A percentile compares a stretch with the other conserved stretches of the same genome.
Evolutionary conservation across 192 early-diverging fungal species (phyloP).

Genomic region (Rhizophagus prolifer): DNA sequence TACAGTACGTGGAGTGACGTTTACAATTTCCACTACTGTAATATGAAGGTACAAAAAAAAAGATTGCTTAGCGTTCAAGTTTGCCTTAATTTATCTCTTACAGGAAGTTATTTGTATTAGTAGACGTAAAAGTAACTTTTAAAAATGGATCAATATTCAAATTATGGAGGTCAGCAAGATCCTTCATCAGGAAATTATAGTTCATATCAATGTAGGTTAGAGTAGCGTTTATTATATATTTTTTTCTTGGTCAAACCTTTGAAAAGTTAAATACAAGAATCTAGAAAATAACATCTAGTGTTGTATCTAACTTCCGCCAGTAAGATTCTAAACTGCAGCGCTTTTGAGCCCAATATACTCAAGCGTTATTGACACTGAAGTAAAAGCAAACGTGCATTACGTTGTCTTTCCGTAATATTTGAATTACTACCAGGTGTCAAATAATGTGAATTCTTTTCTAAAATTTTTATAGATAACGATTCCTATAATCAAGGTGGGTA

Average conservation of each 20-base stretch:
- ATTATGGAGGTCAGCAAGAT: conserved; percentile 23
- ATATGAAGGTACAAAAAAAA: too few species aligned
- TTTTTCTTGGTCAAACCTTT: background rate
- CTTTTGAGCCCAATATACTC: background rate
- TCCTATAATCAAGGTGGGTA: conserved; percentile 31
- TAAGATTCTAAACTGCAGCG: background rate
- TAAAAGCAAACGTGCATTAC: background rate
- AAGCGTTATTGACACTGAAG: background rate
- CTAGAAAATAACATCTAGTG: background rate
- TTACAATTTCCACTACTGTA: too few species aligned
- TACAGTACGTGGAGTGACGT: too few species aligned
- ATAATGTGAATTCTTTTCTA: background rate
- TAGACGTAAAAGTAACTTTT: background rate
- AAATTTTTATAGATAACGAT: conserved; percentile 24
- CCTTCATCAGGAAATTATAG: conserved; percentile 7
- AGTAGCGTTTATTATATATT: background rate
- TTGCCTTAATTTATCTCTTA: background rate
- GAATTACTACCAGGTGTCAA: background rate
- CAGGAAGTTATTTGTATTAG: background rate
- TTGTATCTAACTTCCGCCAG: background rate
- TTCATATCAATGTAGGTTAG: conserved; percentile 18
- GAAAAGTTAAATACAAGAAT: background rate
- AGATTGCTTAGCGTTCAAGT: too few species aligned
- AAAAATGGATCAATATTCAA: conserved; percentile 23
- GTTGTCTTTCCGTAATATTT: background rate